A percentile compares a stretch with the other conserved stretches of the same genome.
Conservation (phyloP, 768 basidiomycete genomes). For the Albatrellus ellisii region DNA sequence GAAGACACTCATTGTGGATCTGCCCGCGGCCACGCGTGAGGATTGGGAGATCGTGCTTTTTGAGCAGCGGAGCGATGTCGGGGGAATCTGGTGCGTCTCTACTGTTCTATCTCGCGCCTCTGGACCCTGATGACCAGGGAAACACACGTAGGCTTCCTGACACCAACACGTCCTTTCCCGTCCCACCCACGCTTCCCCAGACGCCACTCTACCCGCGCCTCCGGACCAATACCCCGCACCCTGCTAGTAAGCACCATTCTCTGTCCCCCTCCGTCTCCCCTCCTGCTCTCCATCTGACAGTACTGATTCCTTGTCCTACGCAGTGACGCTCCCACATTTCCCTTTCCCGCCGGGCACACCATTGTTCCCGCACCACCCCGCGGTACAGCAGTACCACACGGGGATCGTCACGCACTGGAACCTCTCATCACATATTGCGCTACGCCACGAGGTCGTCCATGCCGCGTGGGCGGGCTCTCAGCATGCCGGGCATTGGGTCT, state of each 20-base stretch:
- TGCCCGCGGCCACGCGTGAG: conserved; percentile 25
- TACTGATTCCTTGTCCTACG: background rate
- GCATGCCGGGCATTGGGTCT: conserved; percentile 29
- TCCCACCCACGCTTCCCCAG: conserved; percentile 38
- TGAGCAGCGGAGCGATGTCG: conserved; percentile 38
- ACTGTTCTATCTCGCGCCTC: background rate
- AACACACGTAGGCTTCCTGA: conserved; percentile 22
- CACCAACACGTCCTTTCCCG: conserved; percentile 17
- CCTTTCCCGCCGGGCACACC: conserved; percentile 37
- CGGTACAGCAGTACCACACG: conserved; percentile 33
- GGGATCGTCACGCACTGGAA: conserved; percentile 28
- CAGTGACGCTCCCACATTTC: conserved; percentile 40
- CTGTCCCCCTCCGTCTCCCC: too few species aligned
- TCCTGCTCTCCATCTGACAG: background rate
- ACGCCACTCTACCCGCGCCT: conserved; percentile 42
- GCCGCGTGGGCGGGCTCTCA: conserved; percentile 31
- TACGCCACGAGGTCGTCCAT: conserved; percentile 30
- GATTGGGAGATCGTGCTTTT: conserved; percentile 37
- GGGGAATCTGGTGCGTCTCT: conserved; percentile 38
- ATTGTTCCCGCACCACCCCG: conserved; percentile 34
- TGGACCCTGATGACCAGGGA: background rate
- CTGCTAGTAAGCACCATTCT: conserved; percentile 27
- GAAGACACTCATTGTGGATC: conserved; percentile 31
- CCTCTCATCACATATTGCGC: conserved; percentile 25
- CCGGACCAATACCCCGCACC: conserved; percentile 41